Evolutionary conservation across 2,329 filamentous ascomycete species (phyloP).

Genomic region (Helicocarpus griseus): DNA sequence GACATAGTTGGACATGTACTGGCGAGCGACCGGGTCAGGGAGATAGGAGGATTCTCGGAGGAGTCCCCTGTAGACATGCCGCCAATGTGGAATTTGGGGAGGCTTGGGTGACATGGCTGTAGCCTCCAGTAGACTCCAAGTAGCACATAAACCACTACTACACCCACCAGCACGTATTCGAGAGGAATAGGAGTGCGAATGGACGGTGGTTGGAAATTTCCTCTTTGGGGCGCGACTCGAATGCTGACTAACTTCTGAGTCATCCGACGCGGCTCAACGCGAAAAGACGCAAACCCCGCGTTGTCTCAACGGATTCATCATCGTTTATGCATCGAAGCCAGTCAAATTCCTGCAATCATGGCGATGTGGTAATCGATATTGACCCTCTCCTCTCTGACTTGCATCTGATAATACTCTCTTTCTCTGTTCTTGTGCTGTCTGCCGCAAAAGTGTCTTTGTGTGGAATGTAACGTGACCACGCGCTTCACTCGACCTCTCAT

Average conservation of each 20-base stretch:
- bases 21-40: constrained; percentile 46
- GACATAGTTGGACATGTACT: constrained; percentile 41
- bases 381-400: too few relatives aligned
- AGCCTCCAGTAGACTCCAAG: neutral
- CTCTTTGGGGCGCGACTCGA: neutral
- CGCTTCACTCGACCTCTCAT: constrained; percentile 4
- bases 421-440: constrained; percentile 10
- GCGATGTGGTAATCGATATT: neutral
- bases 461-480: constrained; percentile 14
- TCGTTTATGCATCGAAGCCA: neutral
- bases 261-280: constrained; percentile 15
- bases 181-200: neutral
- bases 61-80: constrained; percentile 45
- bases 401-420: neutral
- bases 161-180: too few relatives aligned
- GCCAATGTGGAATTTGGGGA: constrained; percentile 20
- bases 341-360: neutral
- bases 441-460: neutral
- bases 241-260: constrained; percentile 4
- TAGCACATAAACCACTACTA: neutral
- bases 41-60: constrained; percentile 53
- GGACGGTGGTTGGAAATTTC: neutral
- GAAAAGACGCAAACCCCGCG: constrained; percentile 18
- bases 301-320: constrained; percentile 10
- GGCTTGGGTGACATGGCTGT: neutral